Evolutionary conservation across 805 yeast genomes (phyloP), one percentile per base, ranked within the genome.

Genomic region (Kuraishia cidri): DNA sequence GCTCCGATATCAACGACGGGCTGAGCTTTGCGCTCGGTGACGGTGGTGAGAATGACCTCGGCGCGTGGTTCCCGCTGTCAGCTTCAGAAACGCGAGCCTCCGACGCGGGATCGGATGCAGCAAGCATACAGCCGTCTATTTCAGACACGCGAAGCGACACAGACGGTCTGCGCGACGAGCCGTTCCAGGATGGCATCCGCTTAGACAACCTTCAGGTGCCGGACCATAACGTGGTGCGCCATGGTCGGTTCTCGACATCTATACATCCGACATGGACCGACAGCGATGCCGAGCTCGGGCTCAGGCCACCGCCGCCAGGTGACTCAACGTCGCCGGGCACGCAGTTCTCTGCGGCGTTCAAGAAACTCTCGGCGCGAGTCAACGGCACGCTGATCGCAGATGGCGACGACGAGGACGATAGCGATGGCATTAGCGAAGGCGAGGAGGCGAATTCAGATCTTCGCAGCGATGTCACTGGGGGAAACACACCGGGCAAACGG

Each of bases 1-100:
- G 15, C 10, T 5, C 27, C 15, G 48, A 43, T n/a, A 19, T 47
- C 15, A 31, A 43, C 8, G 36, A 37, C 13, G 48, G 48, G 5
- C 34, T 47, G 23, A 34, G 39, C 23, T 25, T 43, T 24, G 52
- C 52, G 8, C 36, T 47, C 26, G 47, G 44, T 12, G n/a, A n/a
- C n/a, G 42, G 38, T 25, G 26, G 33, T n/a, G 26, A 31, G 7
- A 35, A 35, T 48, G 49, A 11, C 16, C 37, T 4, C 29, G 40
- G 12, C 12, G 26, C 22, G 15, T 24, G 28, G 32, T 13, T 16
- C 12, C 29, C 21, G 14, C 29, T 18, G 16, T 18, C 17, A 15
- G 26, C n/a, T n/a, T n/a, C n/a, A n/a, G n/a, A n/a, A n/a, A n/a
- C n/a, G n/a, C n/a, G n/a, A n/a, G n/a, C n/a, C n/a, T n/a, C n/a